Base-by-base conservation (phyloP, 306 rosid species). In the Trifolium pratense region DNA sequence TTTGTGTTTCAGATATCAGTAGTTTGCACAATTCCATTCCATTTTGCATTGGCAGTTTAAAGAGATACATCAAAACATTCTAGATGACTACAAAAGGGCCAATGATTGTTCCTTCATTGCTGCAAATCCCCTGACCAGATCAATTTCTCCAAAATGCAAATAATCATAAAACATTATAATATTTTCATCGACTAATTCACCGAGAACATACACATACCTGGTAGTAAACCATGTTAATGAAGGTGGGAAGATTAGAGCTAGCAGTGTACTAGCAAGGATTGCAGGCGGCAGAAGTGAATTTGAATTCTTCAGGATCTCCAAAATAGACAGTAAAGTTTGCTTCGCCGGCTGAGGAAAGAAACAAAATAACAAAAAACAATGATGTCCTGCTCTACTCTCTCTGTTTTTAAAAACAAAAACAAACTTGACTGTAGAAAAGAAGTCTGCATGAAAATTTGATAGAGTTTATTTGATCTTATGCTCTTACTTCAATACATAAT, bases 171-270 rank as follows among this genome's bases (percentile, higher is more conserved):
- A 52, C 18, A 4, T 26, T 26, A 3, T 26, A 17, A 13, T 23
- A 13, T 10, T 46, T 66, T 66, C 15, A 75, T 57, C 71, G 59
- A 69, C 48, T n/a, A 75, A 62, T 69, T 79, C 77, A 65, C 75
- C 66, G 55, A 75, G 66, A 75, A 75, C 53, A 52, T 57, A 75
- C 36, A 70, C 81, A 49, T 52, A 93, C 98, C 98, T 89, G 87
- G 75, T 89, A 68, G 98, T 93, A 77, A 93, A 93, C 98, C 98
- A 93, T 5, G 97, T 82, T 79, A 93, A 91, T 52, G 98, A 93
- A 64, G 91, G 94, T 10, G 98, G 97, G 80, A 75, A 93, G 78
- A 81, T 29, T 57, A 93, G 86, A 86, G 98, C 97, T 75, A 91
- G 75, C 58, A 93, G 76, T 40, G 89, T 87, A 78, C 92, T 93